Evolutionary conservation across 1,284 basidiomycete species (phyloP).

Genomic region (Laetiporus sulphureus): DNA sequence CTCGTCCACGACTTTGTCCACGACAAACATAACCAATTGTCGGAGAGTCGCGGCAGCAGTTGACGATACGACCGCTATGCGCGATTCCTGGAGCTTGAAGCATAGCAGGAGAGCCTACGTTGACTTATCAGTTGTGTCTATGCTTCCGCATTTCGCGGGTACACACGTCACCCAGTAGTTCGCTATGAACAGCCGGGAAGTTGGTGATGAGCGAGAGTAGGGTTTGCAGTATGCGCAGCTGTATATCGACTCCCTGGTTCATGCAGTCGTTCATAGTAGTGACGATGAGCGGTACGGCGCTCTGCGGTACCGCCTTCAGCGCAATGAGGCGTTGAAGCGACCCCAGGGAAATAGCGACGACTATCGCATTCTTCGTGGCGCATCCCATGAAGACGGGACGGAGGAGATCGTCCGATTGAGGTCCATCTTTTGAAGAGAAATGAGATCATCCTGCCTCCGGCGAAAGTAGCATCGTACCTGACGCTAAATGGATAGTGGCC

Average conservation of each 20-base stretch:
- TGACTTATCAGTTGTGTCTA: not conserved
- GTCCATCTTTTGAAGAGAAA: constrained; percentile 48
- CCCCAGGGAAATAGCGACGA: constrained; percentile 87
- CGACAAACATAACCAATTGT: constrained; percentile 96
- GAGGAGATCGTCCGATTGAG: constrained; percentile 76
- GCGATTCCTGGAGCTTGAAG: constrained; percentile 92
- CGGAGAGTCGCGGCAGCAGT: constrained; percentile 95
- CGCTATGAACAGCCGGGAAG: constrained; percentile 75
- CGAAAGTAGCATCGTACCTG: constrained; percentile 39
- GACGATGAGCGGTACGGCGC: constrained; percentile 73
- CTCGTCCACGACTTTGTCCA: constrained; percentile 89
- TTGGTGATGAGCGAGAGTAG: constrained; percentile 86
- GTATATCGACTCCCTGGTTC: constrained; percentile 91
- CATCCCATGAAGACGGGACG: constrained; percentile 92
- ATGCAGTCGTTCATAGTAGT: constrained; percentile 81
- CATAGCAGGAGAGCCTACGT: constrained; percentile 80
- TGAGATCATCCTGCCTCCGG: not conserved
- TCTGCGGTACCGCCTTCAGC: constrained; percentile 79
- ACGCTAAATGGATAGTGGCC: constrained; percentile 52
- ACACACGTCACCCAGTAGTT: constrained; percentile 73
- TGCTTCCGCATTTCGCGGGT: not conserved
- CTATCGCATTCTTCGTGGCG: constrained; percentile 89
- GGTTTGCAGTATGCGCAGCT: constrained; percentile 87
- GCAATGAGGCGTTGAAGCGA: constrained; percentile 89
- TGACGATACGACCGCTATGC: constrained; percentile 93